Percentiles rank a stretch among this genome's conserved stretches.
phyloP scores from a whole-genome alignment of 2,329 filamentous ascomycete genomes.

The Arthrobotrys pseudoclavata region DNA sequence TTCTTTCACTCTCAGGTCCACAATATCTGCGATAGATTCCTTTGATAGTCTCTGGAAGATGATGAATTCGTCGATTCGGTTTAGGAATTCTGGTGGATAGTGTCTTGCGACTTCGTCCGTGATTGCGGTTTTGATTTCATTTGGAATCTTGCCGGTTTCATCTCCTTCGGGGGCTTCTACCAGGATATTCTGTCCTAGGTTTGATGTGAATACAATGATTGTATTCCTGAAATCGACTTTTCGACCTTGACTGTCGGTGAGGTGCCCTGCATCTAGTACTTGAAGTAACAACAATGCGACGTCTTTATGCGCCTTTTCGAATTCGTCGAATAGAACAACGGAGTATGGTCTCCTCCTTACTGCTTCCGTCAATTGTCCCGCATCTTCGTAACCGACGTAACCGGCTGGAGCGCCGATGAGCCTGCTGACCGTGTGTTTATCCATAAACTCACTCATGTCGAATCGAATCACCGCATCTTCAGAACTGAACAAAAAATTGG shows the following conservation, averaged over 20 bases:
- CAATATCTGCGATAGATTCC: conserved; percentile 86
- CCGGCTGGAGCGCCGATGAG: conserved; percentile 93
- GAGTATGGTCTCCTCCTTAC: conserved; percentile 95
- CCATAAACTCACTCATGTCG: conserved; percentile 98
- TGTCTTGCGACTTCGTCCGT: conserved; percentile 84
- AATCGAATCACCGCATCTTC: conserved; percentile 92
- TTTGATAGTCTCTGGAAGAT: conserved; percentile 89
- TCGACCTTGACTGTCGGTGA: conserved; percentile 95
- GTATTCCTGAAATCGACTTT: conserved; percentile 98
- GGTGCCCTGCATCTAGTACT: conserved; percentile 94
- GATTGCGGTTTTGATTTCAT: conserved; percentile 80
- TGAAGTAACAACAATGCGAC: conserved; percentile 92
- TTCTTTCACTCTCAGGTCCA: conserved; percentile 89
- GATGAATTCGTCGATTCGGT: conserved; percentile 96
- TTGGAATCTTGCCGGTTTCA: conserved; percentile 75
- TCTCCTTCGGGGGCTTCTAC: conserved; percentile 77
- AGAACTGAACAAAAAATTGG: conserved; percentile 91
- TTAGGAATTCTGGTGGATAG: conserved; percentile 94
- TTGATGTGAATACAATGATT: conserved; percentile 95
- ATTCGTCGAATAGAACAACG: conserved; percentile 94
- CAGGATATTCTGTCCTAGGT: conserved; percentile 91
- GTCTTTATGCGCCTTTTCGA: conserved; percentile 96
- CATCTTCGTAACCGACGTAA: conserved; percentile 96
- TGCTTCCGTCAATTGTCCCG: conserved; percentile 94
- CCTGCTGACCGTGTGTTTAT: conserved; percentile 94